Base-by-base conservation (phyloP, 148 eudicot species). In the Polygonum aviculare region DNA sequence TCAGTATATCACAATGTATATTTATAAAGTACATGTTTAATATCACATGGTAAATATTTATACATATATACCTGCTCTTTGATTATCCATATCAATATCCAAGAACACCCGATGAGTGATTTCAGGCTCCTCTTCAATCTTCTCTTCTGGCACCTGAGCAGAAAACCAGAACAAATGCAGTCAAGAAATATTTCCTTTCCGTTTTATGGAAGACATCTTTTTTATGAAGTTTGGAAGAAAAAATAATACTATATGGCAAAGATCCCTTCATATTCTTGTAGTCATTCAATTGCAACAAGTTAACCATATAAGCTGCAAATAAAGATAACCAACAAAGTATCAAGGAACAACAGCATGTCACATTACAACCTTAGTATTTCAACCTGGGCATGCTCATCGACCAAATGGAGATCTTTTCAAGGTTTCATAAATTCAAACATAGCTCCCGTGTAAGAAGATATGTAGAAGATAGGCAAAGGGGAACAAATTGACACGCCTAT, bases 71-170 rank as follows among this genome's bases (percentile, higher is more conserved):
- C 99, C 99, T 84, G 86, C 73, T 19, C 89, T 93, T 60, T 95
- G 99, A 78, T 89, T 90, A 80, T 95, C 97, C 83, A 95, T 90
- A 83, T 95, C 97, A 65, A 93, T 94, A 82, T 95, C 99, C 82
- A 95, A 82, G 83, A 84, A 95, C 54, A 95, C 96, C 78, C 91
- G 86, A 77, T 93, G 89, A 72, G 99, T 95, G 74, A 91, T 88
- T 79, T 88, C 93, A 77, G 90, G 80, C 48, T 82, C 89, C 76
- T 78, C 89, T 69, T 87, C 88, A 80, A 77, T 83, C 77, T 74
- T 69, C 76, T 85, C 85, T 40, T 82, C 79, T 33, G 78, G 82
- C 97, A 67, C 72, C 72, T 67, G 45, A 35, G 45, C 45, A 67
- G 41, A 67, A 59, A 59, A 35, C 0, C 16, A 12, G 8, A 31